Base-by-base conservation (phyloP, 495 filamentous ascomycete genomes). In the Xylona heveae region DNA sequence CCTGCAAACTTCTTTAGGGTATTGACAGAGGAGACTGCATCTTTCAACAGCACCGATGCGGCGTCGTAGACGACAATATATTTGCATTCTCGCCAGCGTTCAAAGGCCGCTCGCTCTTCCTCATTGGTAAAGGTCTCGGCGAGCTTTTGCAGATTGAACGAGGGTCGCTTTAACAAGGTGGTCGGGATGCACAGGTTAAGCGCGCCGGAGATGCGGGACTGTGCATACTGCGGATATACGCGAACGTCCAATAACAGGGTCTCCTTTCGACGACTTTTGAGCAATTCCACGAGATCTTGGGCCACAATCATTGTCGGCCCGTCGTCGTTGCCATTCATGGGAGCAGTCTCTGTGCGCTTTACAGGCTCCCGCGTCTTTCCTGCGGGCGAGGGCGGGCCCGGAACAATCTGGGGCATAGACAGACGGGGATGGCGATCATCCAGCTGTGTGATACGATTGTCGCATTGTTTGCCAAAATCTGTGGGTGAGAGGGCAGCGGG, bases 131-230 rank as follows among this genome's bases (percentile, higher is more conserved):
- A 91, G 3, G 81, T 94, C 35, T 78, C 74, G 36, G 78, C 71
- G 12, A 97, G 59, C 43, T 90, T 95, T 34, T 79, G 59, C n/a
- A 90, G 64, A 39, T 85, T 82, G 51, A 85, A 97, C 0, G 88
- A 85, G 6, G 77, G 71, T 32, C 88, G 63, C 51, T 94, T 97
- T 25, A 95, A 54, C 23, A 97, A 53, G 0, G 85, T 97, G 6
- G 88, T 97, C 0, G 88, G 88, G 34, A 95, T 90, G 39, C 90
- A 95, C 8, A 97, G 61, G 51, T 91, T 95, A 28, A 97, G 50
- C 0, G 88, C 81, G 4, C 72, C 73, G 25, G 55, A 47, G 14
- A 97, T 78, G 17, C 76, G 68, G 28, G 76, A 74, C 24, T 69
- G 60, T 7, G 72, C 61, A 47, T 72, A 94, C 42, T 83, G 78